Base-by-base conservation (phyloP, 371 early-diverging fungal species). In the Umbelopsis sp. region DNA sequence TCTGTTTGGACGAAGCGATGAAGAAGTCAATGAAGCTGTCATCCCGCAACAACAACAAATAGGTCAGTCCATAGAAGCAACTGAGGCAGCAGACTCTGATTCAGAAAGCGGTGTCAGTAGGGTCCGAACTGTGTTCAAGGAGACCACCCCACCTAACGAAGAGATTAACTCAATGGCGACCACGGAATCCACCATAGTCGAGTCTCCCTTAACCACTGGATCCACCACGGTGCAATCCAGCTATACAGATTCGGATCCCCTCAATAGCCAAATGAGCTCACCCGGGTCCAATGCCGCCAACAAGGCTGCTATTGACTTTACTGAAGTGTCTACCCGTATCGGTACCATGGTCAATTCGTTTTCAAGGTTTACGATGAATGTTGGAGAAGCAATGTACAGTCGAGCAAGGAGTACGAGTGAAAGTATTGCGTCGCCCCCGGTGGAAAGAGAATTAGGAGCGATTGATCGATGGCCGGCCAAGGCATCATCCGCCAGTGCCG, bases 1-100 rank as follows among this genome's bases (percentile, higher is more conserved):
- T 44, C 73, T 94, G 50, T 92, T 92, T 74, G 82, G 81, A 51
- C 73, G 86, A 44, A 73, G 74, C 14, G 85, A 86, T 25, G 86
- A 85, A 22, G 89, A 91, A 62, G 78, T 91, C 24, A 89, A 91
- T 69, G 72, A 70, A 63, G 45, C 74, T 20, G 46, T 72, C 53
- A 65, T 63, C 1, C 75, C 79, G 20, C 50, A 14, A 51, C 16
- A 12, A 38, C 38, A 20, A 20, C 11, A 24, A 51, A 50, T 22
- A 8, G 50, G 16, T 18, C 20, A 45, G n/a, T 24, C 46, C 14
- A 24, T 50, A 37, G 53, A 50, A 44, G 52, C 53, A 0, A 67
- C 50, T 7, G 67, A 57, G 5, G 35, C 29, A 14, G 57, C 35
- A 62, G 35, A 52, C 10, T 16, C 46, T 45, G 37, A 44, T n/a